phyloP scores from a whole-genome alignment of 805 yeast species.

The Metschnikowia kofuensis region DNA sequence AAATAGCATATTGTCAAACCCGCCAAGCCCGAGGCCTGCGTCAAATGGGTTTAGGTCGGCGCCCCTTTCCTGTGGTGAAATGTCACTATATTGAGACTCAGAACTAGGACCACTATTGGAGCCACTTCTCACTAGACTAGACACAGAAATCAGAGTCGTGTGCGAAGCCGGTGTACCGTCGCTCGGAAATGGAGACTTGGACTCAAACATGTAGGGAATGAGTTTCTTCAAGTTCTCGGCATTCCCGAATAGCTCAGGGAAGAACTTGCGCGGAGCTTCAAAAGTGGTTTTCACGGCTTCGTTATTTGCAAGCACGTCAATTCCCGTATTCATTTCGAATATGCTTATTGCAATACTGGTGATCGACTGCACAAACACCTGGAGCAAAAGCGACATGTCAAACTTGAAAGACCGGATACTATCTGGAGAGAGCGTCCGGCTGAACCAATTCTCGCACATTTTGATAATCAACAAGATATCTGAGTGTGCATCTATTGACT shows the following conservation, averaged over 20 bases:
- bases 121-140: not conserved
- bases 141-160: not conserved
- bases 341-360: constrained; percentile 21
- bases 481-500: constrained; percentile 21
- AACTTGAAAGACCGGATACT: not conserved
- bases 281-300: constrained; percentile 17
- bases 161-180: not conserved
- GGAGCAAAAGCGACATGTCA: constrained; percentile 14
- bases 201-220: not conserved
- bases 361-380: constrained; percentile 21
- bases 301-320: constrained; percentile 15
- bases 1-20: not conserved
- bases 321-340: constrained; percentile 19
- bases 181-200: constrained; percentile 11
- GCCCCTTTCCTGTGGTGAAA: not conserved
- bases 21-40: not conserved
- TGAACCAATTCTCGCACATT: constrained; percentile 9
- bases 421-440: constrained; percentile 9
- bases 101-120: not conserved
- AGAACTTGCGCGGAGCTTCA: constrained; percentile 8
- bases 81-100: not conserved
- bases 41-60: not conserved
- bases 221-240: constrained; percentile 4
- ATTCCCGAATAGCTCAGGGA: constrained; percentile 18
- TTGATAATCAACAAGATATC: constrained; percentile 31